Base-by-base conservation (phyloP, 1,139 yeast species). In the Suhomyces bribrorum region DNA sequence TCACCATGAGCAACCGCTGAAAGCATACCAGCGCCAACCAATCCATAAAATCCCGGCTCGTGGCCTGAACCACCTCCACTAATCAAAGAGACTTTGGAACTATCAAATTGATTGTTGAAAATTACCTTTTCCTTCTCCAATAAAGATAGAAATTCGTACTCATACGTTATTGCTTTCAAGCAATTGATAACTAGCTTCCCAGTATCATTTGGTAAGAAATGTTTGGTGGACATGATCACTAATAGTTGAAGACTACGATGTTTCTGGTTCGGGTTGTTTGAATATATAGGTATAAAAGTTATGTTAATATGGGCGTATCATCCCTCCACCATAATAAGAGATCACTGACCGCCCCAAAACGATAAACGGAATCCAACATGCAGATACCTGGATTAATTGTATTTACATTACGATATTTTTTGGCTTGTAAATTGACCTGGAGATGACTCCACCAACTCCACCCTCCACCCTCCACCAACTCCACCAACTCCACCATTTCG, bases 41-140 rank as follows among this genome's bases (percentile, higher is more conserved):
- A 17, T 8, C 31, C 31, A 28, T 28, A 28, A 16, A 28, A 28
- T 5, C 31, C 31, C 5, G 31, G 31, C n/a, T 28, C 31, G 16
- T 28, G 31, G 14, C 31, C 31, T 15, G 31, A 28, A 7, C 31
- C 31, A 28, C 31, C 31, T 13, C 31, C 31, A 28, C 31, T 28
- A 9, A 28, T 28, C 23, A 28, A 16, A 17, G 23, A 28, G 14
- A 28, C 31, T 11, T 28, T 28, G 14, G 31, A 28, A 16, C 23
- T 16, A 12, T 28, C 23, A 28, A 16, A 28, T 7, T 16, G 14
- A 11, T 28, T 28, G 23, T 28, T 11, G 23, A 8, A 28, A n/a
- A 28, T 28, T 16, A 28, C 31, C 23, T 28, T 28, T 17, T 28
- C 31, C 23, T 28, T 28, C 14, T 28, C 31, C 22, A 28, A 17